phyloP scores from a whole-genome alignment of 805 yeast genomes.

The Ogataea ramenticola region DNA sequence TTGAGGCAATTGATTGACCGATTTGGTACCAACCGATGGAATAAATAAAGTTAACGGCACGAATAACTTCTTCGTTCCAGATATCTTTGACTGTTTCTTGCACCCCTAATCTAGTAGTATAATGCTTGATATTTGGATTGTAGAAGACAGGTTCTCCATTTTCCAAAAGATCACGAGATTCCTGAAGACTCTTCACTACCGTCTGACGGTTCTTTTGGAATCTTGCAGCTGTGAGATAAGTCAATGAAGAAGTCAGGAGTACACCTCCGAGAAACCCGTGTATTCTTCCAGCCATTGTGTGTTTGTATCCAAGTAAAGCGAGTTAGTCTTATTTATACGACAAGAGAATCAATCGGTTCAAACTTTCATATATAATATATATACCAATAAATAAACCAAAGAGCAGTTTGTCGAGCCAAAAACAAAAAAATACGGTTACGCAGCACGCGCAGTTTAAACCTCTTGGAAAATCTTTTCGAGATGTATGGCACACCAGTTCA shows the following conservation, averaged over 20 bases:
- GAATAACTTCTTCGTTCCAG: slow-evolving; percentile 71
- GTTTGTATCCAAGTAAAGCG: no score
- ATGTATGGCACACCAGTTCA: neutral
- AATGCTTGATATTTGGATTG: slow-evolving; percentile 34
- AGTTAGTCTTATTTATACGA: no score
- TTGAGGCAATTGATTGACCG: slow-evolving; percentile 6
- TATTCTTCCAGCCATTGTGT: slow-evolving; percentile 37
- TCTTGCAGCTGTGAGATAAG: slow-evolving; percentile 54
- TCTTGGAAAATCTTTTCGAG: neutral
- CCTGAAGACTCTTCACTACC: slow-evolving; percentile 39
- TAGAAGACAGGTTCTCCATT: slow-evolving; percentile 43
- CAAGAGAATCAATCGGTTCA: no score
- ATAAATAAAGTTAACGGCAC: slow-evolving; percentile 58
- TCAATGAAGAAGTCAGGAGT: slow-evolving; percentile 52
- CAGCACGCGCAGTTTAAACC: no score
- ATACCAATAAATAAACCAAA: neutral
- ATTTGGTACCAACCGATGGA: slow-evolving; percentile 8
- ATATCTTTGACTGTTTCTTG: slow-evolving; percentile 64
- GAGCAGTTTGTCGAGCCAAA: no score
- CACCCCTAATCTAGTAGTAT: slow-evolving; percentile 37
- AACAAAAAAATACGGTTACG: no score
- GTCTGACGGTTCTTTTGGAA: slow-evolving; percentile 40
- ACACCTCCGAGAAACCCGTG: slow-evolving; percentile 57
- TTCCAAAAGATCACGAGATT: slow-evolving; percentile 43
- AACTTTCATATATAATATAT: neutral